Conservation (phyloP, 108 stramenopile species). For the Seminavis robusta region DNA sequence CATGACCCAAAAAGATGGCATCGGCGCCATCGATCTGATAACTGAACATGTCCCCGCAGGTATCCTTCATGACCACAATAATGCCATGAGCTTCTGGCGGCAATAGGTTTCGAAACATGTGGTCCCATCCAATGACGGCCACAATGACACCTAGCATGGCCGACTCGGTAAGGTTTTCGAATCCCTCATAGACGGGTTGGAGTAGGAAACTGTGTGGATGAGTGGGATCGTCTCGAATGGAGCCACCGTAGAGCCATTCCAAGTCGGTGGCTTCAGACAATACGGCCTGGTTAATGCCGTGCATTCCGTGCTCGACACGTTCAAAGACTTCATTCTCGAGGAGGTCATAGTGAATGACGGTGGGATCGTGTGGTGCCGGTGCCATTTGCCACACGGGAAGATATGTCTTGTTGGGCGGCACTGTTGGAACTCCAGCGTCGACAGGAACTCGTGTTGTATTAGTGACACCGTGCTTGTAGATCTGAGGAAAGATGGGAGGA, state of each 20-base stretch:
- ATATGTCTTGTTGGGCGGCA: neutral
- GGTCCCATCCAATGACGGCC: neutral
- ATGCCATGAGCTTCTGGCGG: neutral
- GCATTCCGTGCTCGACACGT: neutral
- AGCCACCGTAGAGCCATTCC: neutral
- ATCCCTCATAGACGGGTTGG: no score
- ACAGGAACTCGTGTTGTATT: neutral
- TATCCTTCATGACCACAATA: neutral
- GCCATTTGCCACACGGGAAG: conserved; percentile 3
- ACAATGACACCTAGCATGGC: neutral
- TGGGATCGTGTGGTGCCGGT: conserved; percentile 1
- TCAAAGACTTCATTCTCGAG: neutral
- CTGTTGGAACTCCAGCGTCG: neutral
- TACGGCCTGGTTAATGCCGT: no score
- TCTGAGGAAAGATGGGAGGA: no score
- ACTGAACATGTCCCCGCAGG: conserved; percentile 16
- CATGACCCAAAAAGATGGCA: conserved; percentile 35
- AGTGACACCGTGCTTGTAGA: neutral
- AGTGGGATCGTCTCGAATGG: neutral
- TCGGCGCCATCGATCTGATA: conserved; percentile 27
- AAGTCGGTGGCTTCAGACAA: neutral
- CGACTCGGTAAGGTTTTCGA: no score
- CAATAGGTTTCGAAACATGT: neutral
- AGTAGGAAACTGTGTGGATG: neutral
- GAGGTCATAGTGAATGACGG: neutral